Conservation (phyloP, 768 basidiomycete genomes). For the Mycena leptocephala region DNA sequence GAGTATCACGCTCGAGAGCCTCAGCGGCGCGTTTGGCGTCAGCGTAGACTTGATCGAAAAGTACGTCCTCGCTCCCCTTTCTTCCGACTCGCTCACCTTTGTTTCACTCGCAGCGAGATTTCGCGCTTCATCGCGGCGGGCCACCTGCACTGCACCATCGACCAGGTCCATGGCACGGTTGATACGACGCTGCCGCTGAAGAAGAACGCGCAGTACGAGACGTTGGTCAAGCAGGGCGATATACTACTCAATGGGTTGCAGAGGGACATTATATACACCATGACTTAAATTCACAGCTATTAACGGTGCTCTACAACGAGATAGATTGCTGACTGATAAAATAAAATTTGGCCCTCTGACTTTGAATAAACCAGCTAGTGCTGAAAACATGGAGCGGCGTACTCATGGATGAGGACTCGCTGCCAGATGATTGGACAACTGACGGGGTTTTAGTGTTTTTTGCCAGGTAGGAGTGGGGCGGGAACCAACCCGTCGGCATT, state of each 20-base stretch:
- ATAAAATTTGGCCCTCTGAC: too few species aligned
- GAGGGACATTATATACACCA: too few species aligned
- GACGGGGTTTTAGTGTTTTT: too few species aligned
- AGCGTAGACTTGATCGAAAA: conserved; percentile 89
- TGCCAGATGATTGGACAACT: too few species aligned
- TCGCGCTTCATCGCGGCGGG: conserved; percentile 93
- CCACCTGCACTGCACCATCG: conserved; percentile 90
- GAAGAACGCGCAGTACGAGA: conserved; percentile 92
- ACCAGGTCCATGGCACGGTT: conserved; percentile 94
- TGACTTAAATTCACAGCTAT: too few species aligned
- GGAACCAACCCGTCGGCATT: too few species aligned
- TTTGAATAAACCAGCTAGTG: too few species aligned
- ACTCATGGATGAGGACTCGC: too few species aligned
- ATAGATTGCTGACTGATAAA: too few species aligned
- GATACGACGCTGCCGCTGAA: conserved; percentile 84
- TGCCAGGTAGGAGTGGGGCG: too few species aligned
- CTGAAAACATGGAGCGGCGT: too few species aligned
- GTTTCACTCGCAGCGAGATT: conserved; percentile 76
- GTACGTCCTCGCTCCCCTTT: conserved; percentile 61
- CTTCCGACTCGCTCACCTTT: not conserved
- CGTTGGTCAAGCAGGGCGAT: conserved; percentile 95
- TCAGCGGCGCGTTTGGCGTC: conserved; percentile 92
- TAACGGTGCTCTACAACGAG: too few species aligned
- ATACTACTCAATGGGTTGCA: conserved; percentile 90
- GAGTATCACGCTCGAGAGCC: conserved; percentile 89